Percentiles rank a stretch among this genome's conserved stretches.
These are phyloP conservation scores for Malus hybrid DNA, from an alignment of 331 rosid species.

Conservation along the genomic window DNA sequence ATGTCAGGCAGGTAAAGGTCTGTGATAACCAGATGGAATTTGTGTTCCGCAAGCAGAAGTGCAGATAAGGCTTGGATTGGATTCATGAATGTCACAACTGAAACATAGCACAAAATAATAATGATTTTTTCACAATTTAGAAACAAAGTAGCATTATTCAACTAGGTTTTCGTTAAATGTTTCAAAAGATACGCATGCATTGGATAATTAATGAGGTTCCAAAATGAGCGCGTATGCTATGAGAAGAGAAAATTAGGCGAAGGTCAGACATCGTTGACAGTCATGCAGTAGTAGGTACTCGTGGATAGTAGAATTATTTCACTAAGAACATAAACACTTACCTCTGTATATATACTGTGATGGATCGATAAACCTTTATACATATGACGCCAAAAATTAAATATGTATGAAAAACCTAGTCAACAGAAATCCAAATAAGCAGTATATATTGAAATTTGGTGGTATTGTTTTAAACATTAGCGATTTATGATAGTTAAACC, in stretches of 20 bases:
- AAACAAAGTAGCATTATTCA: too few species aligned
- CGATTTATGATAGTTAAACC: too few species aligned
- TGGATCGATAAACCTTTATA: not conserved
- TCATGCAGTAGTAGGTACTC: not conserved
- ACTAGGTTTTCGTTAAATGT: not conserved
- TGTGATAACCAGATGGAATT: conserved; percentile 15
- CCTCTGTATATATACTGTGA: not conserved
- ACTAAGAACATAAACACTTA: not conserved
- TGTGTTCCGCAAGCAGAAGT: conserved; percentile 1
- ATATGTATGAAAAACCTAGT: not conserved
- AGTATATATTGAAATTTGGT: too few species aligned
- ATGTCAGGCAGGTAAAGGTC: conserved; percentile 20
- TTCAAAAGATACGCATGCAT: not conserved
- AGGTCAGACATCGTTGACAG: not conserved
- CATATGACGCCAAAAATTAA: not conserved
- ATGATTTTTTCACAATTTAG: not conserved
- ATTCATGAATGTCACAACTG: conserved; percentile 10
- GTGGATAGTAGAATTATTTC: not conserved
- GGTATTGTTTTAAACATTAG: too few species aligned
- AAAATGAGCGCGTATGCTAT: not conserved
- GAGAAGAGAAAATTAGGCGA: not conserved
- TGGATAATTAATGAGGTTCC: not conserved
- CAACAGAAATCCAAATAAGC: not conserved
- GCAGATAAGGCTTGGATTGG: conserved; percentile 16
- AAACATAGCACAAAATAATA: not conserved